These are phyloP conservation scores for Microbotryomycetes sp. DNA, from an alignment of 1,284 basidiomycete species.

Conservation along the genomic window DNA sequence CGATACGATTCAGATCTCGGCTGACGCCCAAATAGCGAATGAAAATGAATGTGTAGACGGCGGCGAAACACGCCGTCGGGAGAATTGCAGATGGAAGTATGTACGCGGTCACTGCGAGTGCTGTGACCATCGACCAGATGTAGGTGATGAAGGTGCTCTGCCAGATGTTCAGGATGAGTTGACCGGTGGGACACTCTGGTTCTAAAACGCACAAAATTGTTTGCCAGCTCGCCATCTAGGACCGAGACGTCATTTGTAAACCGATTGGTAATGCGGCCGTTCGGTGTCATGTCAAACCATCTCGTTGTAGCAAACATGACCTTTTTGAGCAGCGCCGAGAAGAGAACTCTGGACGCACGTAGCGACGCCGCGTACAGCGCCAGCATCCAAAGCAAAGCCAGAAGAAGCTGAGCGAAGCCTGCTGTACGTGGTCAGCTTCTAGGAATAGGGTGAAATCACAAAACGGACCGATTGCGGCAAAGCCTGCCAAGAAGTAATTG, in stretches of 20 bases:
- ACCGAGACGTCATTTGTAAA: slow-evolving; percentile 37
- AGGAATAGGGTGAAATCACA: neutral
- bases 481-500: slow-evolving; percentile 9
- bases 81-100: slow-evolving; percentile 36
- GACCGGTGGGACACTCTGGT: neutral
- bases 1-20: slow-evolving; percentile 38
- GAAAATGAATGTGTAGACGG: slow-evolving; percentile 33
- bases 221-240: slow-evolving; percentile 36
- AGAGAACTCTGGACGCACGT: slow-evolving; percentile 33
- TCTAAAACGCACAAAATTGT: slow-evolving; percentile 29
- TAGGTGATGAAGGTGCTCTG: slow-evolving; percentile 22
- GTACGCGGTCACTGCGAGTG: slow-evolving; percentile 32
- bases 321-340: slow-evolving; percentile 31
- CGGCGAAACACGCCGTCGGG: slow-evolving; percentile 27
- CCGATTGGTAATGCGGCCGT: slow-evolving; percentile 36
- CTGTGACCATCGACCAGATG: slow-evolving; percentile 29
- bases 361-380: slow-evolving; percentile 26
- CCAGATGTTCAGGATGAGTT: neutral
- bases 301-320: slow-evolving; percentile 35
- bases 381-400: slow-evolving; percentile 24
- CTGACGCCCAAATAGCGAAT: slow-evolving; percentile 33
- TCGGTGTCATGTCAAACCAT: slow-evolving; percentile 37
- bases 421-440: neutral
- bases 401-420: slow-evolving; percentile 19
- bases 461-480: slow-evolving; percentile 11